Evolutionary conservation across 2,329 filamentous ascomycete genomes (phyloP).

Genomic region (Colletotrichum tamarilloi): DNA sequence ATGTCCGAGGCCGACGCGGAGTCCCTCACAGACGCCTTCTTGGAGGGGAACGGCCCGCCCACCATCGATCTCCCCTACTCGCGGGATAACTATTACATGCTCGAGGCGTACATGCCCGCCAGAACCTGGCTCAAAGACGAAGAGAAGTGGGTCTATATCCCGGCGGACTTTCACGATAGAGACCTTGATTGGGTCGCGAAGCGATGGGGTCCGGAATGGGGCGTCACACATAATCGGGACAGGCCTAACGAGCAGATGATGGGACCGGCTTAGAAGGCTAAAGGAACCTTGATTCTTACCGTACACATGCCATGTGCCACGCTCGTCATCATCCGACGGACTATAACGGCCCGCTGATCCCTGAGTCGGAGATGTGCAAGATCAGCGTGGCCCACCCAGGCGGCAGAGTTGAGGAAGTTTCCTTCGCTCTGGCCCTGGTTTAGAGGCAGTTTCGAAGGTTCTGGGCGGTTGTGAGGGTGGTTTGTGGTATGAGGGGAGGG

Average conservation of each 20-base stretch:
- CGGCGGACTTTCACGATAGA: constrained; percentile 50
- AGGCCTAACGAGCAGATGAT: no score
- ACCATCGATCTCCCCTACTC: constrained; percentile 64
- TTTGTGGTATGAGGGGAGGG: background rate
- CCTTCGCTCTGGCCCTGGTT: background rate
- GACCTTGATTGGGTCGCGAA: constrained; percentile 43
- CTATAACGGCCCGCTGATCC: background rate
- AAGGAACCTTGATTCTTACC: background rate
- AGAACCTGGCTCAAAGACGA: constrained; percentile 61
- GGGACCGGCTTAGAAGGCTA: background rate
- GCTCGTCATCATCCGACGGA: no score
- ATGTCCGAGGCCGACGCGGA: constrained; percentile 52
- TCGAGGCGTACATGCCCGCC: constrained; percentile 68
- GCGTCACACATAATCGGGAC: no score
- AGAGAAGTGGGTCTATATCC: constrained; percentile 61
- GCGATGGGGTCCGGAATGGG: constrained; percentile 2
- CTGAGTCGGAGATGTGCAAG: background rate
- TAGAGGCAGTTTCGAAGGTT: background rate
- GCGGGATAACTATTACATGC: constrained; percentile 68
- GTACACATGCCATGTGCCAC: no score
- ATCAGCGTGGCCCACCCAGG: background rate
- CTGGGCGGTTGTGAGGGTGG: background rate
- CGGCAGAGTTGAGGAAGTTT: background rate
- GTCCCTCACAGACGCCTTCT: constrained; percentile 60
- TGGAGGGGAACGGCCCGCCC: constrained; percentile 61